Percentiles rank a stretch among this genome's conserved stretches.
These are phyloP conservation scores for Coniella vitis DNA, from an alignment of 2,329 filamentous ascomycete species.

Conservation along the genomic window DNA sequence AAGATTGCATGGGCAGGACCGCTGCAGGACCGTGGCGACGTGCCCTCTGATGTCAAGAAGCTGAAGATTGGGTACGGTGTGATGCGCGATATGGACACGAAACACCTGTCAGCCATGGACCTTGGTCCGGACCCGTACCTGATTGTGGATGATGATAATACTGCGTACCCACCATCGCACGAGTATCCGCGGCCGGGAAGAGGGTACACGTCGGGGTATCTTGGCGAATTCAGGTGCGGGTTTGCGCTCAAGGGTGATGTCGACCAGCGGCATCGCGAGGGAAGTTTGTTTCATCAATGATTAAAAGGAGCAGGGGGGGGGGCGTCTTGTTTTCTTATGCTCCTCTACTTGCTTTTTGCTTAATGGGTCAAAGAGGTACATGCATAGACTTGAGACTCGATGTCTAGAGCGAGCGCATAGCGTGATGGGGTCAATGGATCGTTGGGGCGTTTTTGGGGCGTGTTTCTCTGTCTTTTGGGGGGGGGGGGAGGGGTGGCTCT, in stretches of 20 bases:
- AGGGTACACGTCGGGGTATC: conserved; percentile 1
- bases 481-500: too few relatives aligned
- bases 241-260: conserved; percentile 23
- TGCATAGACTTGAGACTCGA: too few relatives aligned
- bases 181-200: background rate
- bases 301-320: background rate
- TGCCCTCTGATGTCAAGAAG: conserved; percentile 19
- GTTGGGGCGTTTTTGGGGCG: too few relatives aligned
- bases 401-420: too few relatives aligned
- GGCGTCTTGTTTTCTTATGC: too few relatives aligned
- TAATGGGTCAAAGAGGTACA: too few relatives aligned
- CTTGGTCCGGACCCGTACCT: conserved; percentile 2
- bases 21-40: conserved; percentile 14
- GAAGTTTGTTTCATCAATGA: conserved; percentile 12
- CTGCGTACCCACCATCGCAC: too few relatives aligned
- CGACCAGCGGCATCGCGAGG: conserved; percentile 10
- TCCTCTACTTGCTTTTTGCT: too few relatives aligned
- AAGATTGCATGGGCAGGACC: conserved; percentile 23
- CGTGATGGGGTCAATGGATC: too few relatives aligned
- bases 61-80: conserved; percentile 22
- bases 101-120: background rate
- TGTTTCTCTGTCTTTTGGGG: too few relatives aligned
- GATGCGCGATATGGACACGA: conserved; percentile 7
- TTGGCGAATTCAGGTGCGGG: conserved; percentile 19
- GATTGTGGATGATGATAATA: background rate